Evolutionary conservation across 805 yeast species (phyloP).

Genomic region (Sungouiozyma intestinalis): DNA sequence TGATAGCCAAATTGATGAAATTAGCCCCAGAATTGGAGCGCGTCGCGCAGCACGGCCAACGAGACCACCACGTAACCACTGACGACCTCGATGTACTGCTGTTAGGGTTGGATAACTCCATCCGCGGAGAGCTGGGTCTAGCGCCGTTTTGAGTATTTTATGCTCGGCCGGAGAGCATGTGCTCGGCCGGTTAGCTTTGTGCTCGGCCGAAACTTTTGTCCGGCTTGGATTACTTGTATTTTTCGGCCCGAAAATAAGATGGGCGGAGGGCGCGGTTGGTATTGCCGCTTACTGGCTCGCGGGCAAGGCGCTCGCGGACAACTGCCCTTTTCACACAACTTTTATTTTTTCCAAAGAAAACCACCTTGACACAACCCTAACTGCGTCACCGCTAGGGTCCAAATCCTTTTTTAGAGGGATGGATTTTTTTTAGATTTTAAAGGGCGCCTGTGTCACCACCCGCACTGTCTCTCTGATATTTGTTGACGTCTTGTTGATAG

Average conservation of each 20-base stretch:
- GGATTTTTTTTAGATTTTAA: too few species aligned
- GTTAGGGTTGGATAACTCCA: background rate
- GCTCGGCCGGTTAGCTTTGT: too few species aligned
- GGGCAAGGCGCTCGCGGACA: too few species aligned
- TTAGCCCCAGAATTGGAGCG: background rate
- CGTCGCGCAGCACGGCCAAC: background rate
- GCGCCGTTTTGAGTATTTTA: background rate
- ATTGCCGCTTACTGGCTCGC: too few species aligned
- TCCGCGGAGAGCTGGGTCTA: background rate
- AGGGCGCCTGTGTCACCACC: background rate
- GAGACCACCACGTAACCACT: background rate
- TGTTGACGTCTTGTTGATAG: too few species aligned
- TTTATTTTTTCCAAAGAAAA: too few species aligned
- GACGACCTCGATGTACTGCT: background rate
- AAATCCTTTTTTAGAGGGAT: too few species aligned
- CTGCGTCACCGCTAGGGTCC: background rate
- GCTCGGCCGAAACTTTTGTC: background rate
- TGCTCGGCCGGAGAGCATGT: too few species aligned
- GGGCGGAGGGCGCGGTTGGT: too few species aligned
- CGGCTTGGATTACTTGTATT: background rate
- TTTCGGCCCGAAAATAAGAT: too few species aligned
- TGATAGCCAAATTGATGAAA: background rate
- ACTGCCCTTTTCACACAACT: too few species aligned
- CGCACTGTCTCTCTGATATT: background rate
- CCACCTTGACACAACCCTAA: background rate